A percentile compares a stretch with the other conserved stretches of the same genome.
phyloP scores from a whole-genome alignment of 2,329 filamentous ascomycete species.

The Xylariomycetidae sp. region DNA sequence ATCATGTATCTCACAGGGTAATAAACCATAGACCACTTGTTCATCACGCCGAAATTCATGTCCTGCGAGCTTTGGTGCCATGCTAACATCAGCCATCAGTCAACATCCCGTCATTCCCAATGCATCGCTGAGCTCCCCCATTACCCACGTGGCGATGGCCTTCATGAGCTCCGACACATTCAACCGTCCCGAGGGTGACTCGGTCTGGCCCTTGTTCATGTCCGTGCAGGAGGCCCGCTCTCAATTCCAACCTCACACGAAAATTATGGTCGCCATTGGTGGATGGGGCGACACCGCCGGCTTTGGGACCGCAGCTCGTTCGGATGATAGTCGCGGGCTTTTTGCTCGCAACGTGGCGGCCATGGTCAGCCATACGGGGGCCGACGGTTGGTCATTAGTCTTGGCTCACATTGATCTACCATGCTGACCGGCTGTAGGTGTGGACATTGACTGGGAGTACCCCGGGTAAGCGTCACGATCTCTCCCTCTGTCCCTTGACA shows the following conservation, averaged over 20 bases:
- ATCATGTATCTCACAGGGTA: conserved; percentile 31
- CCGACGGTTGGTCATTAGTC: conserved; percentile 48
- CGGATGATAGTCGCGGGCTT: conserved; percentile 38
- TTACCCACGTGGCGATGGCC: conserved; percentile 52
- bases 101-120: conserved; percentile 27
- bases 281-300: conserved; percentile 60
- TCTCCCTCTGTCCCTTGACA: too few species aligned
- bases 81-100: conserved; percentile 12
- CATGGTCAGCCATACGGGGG: conserved; percentile 49
- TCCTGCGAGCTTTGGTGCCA: too few species aligned
- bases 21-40: not conserved
- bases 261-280: conserved; percentile 60
- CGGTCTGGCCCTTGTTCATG: conserved; percentile 48
- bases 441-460: conserved; percentile 66
- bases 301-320: conserved; percentile 46
- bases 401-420: conserved; percentile 34
- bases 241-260: conserved; percentile 47
- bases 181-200: conserved; percentile 35
- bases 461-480: conserved; percentile 21
- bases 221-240: conserved; percentile 44
- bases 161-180: conserved; percentile 50
- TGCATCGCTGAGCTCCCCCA: conserved; percentile 32
- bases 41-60: not conserved
- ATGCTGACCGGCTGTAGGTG: conserved; percentile 15
- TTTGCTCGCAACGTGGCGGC: conserved; percentile 56